Conservation (phyloP, 495 filamentous ascomycete species). For the Cercophora scortea region DNA sequence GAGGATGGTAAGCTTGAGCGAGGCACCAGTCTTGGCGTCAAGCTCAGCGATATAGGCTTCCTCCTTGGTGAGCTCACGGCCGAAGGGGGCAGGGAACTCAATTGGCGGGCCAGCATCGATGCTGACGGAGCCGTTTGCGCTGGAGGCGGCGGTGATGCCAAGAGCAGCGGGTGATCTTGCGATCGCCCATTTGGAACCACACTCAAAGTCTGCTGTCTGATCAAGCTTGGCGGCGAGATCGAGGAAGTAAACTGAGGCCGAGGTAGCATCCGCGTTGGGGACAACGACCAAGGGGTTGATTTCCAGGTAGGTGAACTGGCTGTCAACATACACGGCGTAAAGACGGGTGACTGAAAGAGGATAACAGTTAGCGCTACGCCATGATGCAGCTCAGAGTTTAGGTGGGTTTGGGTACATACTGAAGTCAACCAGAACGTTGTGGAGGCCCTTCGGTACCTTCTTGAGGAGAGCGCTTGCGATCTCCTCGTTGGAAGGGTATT, state of each 20-base stretch:
- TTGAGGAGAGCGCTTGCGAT: slow-evolving; percentile 76
- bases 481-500: slow-evolving; percentile 94
- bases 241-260: slow-evolving; percentile 93
- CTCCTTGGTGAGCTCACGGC: slow-evolving; percentile 95
- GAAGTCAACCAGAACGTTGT: slow-evolving; percentile 98
- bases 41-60: slow-evolving; percentile 98
- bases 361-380: slow-evolving; percentile 22
- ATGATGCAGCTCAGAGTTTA: slow-evolving; percentile 37
- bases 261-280: slow-evolving; percentile 84
- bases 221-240: slow-evolving; percentile 98
- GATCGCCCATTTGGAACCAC: slow-evolving; percentile 96
- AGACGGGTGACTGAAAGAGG: slow-evolving; percentile 37
- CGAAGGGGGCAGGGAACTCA: slow-evolving; percentile 98
- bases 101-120: slow-evolving; percentile 97
- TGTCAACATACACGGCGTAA: slow-evolving; percentile 98
- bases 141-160: slow-evolving; percentile 56
- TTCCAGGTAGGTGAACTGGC: slow-evolving; percentile 99
- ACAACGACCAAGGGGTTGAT: slow-evolving; percentile 99
- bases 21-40: slow-evolving; percentile 98
- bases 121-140: slow-evolving; percentile 66
- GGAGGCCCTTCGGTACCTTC: slow-evolving; percentile 90
- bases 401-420: slow-evolving; percentile 29
- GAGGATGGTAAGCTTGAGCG: slow-evolving; percentile 94
- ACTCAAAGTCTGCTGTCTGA: slow-evolving; percentile 99
- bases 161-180: slow-evolving; percentile 82